Percentiles rank a stretch among this genome's conserved stretches.
These are phyloP conservation scores for Xylaria sp. DNA, from an alignment of 2,329 filamentous ascomycete genomes.

Conservation along the genomic window DNA sequence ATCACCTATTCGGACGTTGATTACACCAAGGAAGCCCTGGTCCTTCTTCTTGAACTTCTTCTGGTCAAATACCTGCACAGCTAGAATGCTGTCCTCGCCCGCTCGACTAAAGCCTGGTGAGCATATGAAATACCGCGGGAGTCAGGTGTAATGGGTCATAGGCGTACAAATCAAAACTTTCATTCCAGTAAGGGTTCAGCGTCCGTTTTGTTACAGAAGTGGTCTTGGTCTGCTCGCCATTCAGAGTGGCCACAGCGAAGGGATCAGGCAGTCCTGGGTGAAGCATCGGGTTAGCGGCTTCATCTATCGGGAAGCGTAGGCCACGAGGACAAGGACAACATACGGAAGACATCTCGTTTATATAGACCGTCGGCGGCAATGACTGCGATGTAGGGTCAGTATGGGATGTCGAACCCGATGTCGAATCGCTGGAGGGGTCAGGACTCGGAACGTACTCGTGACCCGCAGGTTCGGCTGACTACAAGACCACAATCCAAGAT, in stretches of 20 bases:
- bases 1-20: slow-evolving; percentile 94
- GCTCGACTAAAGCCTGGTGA: slow-evolving; percentile 64
- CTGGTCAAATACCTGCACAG: slow-evolving; percentile 98
- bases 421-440: slow-evolving; percentile 9
- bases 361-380: slow-evolving; percentile 98
- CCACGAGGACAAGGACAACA: slow-evolving; percentile 44
- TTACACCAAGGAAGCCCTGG: slow-evolving; percentile 95
- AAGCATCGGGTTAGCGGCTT: slow-evolving; percentile 16
- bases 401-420: slow-evolving; percentile 17
- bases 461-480: slow-evolving; percentile 88
- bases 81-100: slow-evolving; percentile 93
- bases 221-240: slow-evolving; percentile 98
- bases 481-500: slow-evolving; percentile 30
- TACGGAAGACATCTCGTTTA: slow-evolving; percentile 99
- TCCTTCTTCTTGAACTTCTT: slow-evolving; percentile 99
- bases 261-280: slow-evolving; percentile 88
- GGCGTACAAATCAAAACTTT: slow-evolving; percentile 94
- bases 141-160: slow-evolving; percentile 3
- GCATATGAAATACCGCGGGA: slow-evolving; percentile 25
- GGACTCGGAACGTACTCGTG: slow-evolving; percentile 68
- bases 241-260: slow-evolving; percentile 95
- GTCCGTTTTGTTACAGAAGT: slow-evolving; percentile 97
- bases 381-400: slow-evolving; percentile 62
- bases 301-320: background rate
- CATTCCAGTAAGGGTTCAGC: slow-evolving; percentile 99